Conservation (phyloP, 2,329 filamentous ascomycete genomes). For the Ciborinia camelliae region DNA sequence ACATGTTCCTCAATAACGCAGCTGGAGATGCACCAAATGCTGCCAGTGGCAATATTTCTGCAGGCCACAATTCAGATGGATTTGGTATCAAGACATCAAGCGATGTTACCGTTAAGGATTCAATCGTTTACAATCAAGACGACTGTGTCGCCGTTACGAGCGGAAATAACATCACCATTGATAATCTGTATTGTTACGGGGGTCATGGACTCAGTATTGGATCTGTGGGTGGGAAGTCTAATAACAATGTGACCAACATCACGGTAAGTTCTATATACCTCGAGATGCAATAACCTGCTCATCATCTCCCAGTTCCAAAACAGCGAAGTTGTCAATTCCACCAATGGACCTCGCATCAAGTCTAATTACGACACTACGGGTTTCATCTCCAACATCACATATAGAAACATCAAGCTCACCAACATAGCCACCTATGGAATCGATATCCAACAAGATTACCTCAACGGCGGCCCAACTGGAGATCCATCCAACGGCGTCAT, state of each 20-base stretch:
- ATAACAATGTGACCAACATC: slow-evolving; percentile 39
- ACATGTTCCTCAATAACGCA: slow-evolving; percentile 55
- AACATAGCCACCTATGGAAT: slow-evolving; percentile 49
- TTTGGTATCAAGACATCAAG: slow-evolving; percentile 47
- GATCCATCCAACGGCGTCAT: slow-evolving; percentile 40
- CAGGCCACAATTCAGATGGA: slow-evolving; percentile 51
- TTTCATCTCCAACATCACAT: slow-evolving; percentile 43
- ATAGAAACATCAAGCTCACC: slow-evolving; percentile 45
- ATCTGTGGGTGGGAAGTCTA: slow-evolving; percentile 37
- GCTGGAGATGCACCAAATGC: slow-evolving; percentile 47
- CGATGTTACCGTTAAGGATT: slow-evolving; percentile 42
- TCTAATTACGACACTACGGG: slow-evolving; percentile 42
- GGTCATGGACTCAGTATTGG: slow-evolving; percentile 38
- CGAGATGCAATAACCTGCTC: neutral
- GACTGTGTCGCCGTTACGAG: slow-evolving; percentile 38
- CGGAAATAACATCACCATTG: slow-evolving; percentile 36
- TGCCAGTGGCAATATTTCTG: slow-evolving; percentile 25
- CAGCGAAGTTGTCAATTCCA: slow-evolving; percentile 29
- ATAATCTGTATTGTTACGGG: slow-evolving; percentile 34
- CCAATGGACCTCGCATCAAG: slow-evolving; percentile 42
- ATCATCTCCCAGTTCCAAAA: slow-evolving; percentile 32
- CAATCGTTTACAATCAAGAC: slow-evolving; percentile 34
- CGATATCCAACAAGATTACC: slow-evolving; percentile 51
- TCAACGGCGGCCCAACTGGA: slow-evolving; percentile 45
- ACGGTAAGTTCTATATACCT: slow-evolving; percentile 25